Evolutionary conservation across 2,329 filamentous ascomycete genomes (phyloP), one percentile per base, ranked within the genome.

Genomic region (Fusarium heterosporum): DNA sequence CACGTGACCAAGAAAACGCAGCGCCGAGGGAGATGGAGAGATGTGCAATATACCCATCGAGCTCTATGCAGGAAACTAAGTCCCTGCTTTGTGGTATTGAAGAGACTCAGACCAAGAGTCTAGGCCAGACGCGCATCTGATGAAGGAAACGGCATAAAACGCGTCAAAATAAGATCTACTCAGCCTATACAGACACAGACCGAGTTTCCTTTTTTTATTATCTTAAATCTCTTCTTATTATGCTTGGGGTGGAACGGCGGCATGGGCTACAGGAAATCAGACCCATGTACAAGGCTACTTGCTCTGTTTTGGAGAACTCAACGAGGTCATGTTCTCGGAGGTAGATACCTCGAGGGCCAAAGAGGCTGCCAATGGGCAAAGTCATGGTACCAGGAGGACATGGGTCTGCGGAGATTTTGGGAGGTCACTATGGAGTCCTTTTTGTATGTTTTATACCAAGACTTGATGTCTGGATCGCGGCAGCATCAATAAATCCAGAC

Each of bases 371-470:
- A 30, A 45, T 51, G 48, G 28, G 56, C 38, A 29, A 51, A 62
- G 51, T 46, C 29, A 47, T 39, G 34, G 36, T 52, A 46, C 47
- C 30, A 54, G 53, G 25, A 47, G 54, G 38, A 49, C 46, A 55
- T 43, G 48, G 52, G 54, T 47, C 50, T 58, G 34, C 51, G 51
- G 52, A 61, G 47, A 51, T 42, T 30, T 30, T 53, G 29, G 52
- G 54, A 66, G 61, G 54, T 41, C 58, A 47, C 46, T 46, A 56
- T 22, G 51, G 55, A 47, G 42, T 43, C 49, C 47, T 47, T 69
- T 66, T 67, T 67, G 63, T 65, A 68, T 68, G 65, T 68, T 69
- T 69, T 69, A 69, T 59, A 68, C 48, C 45, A 59, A 52, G 52
- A 55, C 56, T 38, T 55, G 65, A 59, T 58, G 56, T 63, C 61